Evolutionary conservation across 2,329 filamentous ascomycete genomes (phyloP), one percentile per base, ranked within the genome.

Genomic region (Diaporthe sp.): DNA sequence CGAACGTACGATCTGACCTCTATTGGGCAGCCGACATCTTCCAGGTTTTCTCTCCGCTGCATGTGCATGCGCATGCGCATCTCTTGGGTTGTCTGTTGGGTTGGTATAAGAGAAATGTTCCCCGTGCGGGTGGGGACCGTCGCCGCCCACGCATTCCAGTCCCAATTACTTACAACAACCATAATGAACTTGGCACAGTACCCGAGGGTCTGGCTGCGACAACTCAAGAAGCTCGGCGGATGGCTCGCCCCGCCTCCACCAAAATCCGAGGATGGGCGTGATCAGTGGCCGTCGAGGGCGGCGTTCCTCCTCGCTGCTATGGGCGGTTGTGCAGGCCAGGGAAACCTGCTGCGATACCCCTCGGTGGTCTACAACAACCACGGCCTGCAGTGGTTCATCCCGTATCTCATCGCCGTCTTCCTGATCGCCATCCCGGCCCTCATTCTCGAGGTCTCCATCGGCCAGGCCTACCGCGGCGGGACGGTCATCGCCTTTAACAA

Each of bases 361-460:
- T 90, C 88, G 0, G 87, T 89, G 53, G 86, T 90, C 2, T 91
- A 90, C 85, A 91, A 91, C 82, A 91, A 91, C 80, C 86, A 89
- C 74, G 90, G 90, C 3, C 83, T 91, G 8, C 89, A 91, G 78
- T 91, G 90, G 90, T 91, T 90, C 80, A 87, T 91, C 25, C 90
- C 89, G 0, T 91, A 91, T 76, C 80, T 91, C 6, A 82, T 91
- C 74, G 87, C 88, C 8, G 85, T 91, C 22, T 88, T 90, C 75
- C 81, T 90, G 15, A 85, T 91, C 74, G 89, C 89, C 51, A 90
- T 91, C 60, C 90, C 89, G 0, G 85, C 87, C 0, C 84, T 91
- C 51, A 86, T 90, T 17, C 85, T 91, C 31, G 90, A 91, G 79
- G 89, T 91, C 70, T 93, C 93, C 72, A 95, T 94, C 71, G 95